Evolutionary conservation across 768 basidiomycete genomes (phyloP).

Genomic region (Termitomyces sp.): DNA sequence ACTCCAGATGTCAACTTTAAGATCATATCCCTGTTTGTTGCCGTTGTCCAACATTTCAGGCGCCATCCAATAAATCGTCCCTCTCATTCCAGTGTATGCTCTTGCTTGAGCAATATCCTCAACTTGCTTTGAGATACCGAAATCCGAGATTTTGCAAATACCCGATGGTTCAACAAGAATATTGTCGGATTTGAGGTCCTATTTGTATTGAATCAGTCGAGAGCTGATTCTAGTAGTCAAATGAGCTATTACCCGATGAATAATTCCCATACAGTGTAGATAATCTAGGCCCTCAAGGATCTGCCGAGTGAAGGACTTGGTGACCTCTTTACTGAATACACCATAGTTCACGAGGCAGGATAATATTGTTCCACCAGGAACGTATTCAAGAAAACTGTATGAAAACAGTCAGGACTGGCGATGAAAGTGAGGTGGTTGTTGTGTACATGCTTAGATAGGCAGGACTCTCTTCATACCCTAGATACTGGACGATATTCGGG

Average conservation of each 20-base stretch:
- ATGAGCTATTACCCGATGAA: constrained; percentile 62
- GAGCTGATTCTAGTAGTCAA: background rate
- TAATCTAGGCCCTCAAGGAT: constrained; percentile 86
- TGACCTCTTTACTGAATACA: constrained; percentile 78
- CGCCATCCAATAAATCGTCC: constrained; percentile 96
- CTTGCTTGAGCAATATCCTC: constrained; percentile 59
- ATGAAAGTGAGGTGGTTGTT: background rate
- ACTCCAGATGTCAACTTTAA: constrained; percentile 97
- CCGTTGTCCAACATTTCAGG: constrained; percentile 71
- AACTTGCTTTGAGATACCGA: constrained; percentile 92
- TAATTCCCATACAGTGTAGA: constrained; percentile 78
- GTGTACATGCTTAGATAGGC: constrained; percentile 77
- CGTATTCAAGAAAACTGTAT: constrained; percentile 87
- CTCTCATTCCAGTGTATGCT: constrained; percentile 77
- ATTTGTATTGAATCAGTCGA: constrained; percentile 4
- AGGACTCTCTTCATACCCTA: constrained; percentile 80
- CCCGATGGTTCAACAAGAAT: constrained; percentile 86
- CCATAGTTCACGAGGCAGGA: constrained; percentile 75
- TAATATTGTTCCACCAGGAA: constrained; percentile 91
- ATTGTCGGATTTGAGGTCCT: constrained; percentile 95
- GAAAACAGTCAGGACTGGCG: constrained; percentile 1
- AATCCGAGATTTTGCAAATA: constrained; percentile 92
- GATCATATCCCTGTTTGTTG: constrained; percentile 75
- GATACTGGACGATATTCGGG: constrained; percentile 87
- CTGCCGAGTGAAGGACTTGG: constrained; percentile 82